A percentile compares a stretch with the other conserved stretches of the same genome.
phyloP scores from a whole-genome alignment of 176 grass and related monocot species.

The Typha latifolia region DNA sequence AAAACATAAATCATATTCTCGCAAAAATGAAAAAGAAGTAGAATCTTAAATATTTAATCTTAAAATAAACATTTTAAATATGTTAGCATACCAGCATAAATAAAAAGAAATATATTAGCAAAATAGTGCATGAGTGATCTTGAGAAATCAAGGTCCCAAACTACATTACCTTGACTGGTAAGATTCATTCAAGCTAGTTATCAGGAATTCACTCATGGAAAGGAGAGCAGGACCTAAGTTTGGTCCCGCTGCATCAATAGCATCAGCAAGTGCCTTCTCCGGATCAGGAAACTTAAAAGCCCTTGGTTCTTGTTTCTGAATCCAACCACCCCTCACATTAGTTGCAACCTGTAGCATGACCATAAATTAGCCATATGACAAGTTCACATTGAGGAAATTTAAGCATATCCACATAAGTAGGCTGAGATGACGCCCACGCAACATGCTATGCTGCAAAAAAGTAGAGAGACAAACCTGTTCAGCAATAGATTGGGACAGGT shows the following conservation, averaged over 20 bases:
- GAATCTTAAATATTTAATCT: no score
- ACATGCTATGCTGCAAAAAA: not conserved
- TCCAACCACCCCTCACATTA: constrained; percentile 36
- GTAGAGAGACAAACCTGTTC: constrained; percentile 20
- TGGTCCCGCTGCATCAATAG: constrained; percentile 31
- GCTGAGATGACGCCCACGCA: no score
- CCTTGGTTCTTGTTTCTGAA: constrained; percentile 34
- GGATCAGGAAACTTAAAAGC: constrained; percentile 35
- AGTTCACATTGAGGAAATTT: not conserved
- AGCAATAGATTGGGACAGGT: constrained; percentile 34
- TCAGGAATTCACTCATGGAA: constrained; percentile 50
- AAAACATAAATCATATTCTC: no score
- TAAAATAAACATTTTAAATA: no score
- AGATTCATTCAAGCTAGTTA: constrained; percentile 40
- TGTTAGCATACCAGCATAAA: no score
- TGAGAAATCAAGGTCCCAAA: not conserved
- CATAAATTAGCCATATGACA: not conserved
- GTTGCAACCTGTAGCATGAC: constrained; percentile 29
- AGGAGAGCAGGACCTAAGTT: constrained; percentile 30
- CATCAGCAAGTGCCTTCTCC: constrained; percentile 25
- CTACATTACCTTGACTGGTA: constrained; percentile 34
- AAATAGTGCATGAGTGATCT: not conserved
- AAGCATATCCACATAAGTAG: not conserved
- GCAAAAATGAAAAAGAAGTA: no score
- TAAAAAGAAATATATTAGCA: no score